A percentile compares a stretch with the other conserved stretches of the same genome.
Conservation (phyloP, 1,284 basidiomycete genomes). For the Taiwanofungus camphoratus region DNA sequence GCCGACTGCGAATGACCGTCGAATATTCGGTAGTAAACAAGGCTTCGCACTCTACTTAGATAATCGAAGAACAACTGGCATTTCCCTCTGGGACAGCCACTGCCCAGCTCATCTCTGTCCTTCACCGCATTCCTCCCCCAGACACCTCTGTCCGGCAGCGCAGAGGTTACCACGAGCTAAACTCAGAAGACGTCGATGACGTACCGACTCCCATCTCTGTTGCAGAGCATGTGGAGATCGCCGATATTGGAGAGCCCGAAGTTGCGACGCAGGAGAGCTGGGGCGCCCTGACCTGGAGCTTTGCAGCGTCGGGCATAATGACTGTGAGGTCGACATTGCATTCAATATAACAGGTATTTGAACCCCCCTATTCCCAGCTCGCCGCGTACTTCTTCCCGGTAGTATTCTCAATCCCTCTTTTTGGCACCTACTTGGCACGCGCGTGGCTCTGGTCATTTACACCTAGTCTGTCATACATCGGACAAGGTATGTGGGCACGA, state of each 20-base stretch:
- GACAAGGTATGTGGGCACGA: constrained; percentile 58
- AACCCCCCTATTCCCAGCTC: constrained; percentile 42
- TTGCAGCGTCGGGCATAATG: constrained; percentile 61
- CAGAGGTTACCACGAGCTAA: constrained; percentile 46
- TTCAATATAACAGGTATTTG: constrained; percentile 2
- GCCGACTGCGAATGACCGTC: not conserved
- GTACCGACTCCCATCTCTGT: constrained; percentile 7
- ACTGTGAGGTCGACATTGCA: constrained; percentile 50
- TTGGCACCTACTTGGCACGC: constrained; percentile 81
- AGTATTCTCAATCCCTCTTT: constrained; percentile 86
- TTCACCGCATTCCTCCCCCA: constrained; percentile 74
- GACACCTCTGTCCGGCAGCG: constrained; percentile 49
- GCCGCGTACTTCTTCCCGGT: constrained; percentile 84
- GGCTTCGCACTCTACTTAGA: constrained; percentile 37
- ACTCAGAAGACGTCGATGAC: constrained; percentile 32
- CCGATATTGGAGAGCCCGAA: constrained; percentile 14
- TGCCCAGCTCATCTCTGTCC: constrained; percentile 88
- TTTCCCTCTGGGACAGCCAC: constrained; percentile 98
- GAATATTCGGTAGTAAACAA: not conserved
- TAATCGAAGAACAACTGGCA: constrained; percentile 88
- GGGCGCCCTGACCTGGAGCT: constrained; percentile 71
- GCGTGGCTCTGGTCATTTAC: constrained; percentile 96
- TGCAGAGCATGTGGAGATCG: constrained; percentile 11
- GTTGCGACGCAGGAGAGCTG: constrained; percentile 49
- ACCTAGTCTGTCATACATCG: constrained; percentile 86